Conservation (phyloP, 495 filamentous ascomycete species). For the Lindgomyces ingoldianus region DNA sequence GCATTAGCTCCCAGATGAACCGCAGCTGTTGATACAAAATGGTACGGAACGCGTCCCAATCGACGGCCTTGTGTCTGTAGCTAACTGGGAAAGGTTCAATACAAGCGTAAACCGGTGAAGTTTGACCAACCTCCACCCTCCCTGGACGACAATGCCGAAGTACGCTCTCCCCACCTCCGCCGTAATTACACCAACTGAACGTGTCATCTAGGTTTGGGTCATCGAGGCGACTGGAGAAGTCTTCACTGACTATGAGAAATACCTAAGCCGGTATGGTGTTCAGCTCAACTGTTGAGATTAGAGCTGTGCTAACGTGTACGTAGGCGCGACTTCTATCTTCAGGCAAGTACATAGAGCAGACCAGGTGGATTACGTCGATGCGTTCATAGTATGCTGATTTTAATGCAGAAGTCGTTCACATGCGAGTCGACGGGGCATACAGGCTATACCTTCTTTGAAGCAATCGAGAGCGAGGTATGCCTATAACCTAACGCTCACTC, state of each 20-base stretch:
- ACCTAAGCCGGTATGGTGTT: conserved; percentile 66
- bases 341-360: conserved; percentile 55
- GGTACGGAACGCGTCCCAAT: conserved; percentile 40
- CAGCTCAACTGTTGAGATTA: not conserved
- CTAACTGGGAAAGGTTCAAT: conserved; percentile 68
- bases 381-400: conserved; percentile 20
- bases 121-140: conserved; percentile 71
- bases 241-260: conserved; percentile 86
- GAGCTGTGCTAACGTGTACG: conserved; percentile 3
- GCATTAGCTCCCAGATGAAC: conserved; percentile 22
- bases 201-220: conserved; percentile 73
- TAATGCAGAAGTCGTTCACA: conserved; percentile 74
- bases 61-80: not conserved
- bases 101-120: conserved; percentile 94
- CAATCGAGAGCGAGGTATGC: conserved; percentile 86
- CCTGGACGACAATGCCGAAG: conserved; percentile 78
- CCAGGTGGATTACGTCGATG: not conserved
- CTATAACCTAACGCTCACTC: not conserved
- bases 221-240: conserved; percentile 88
- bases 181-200: not conserved
- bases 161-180: conserved; percentile 43
- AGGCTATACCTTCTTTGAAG: conserved; percentile 90
- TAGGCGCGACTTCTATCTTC: conserved; percentile 91
- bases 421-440: conserved; percentile 95
- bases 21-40: conserved; percentile 38